Conservation (phyloP, 2,329 filamentous ascomycete genomes). For the Aspergillus pseudoviridinutans region DNA sequence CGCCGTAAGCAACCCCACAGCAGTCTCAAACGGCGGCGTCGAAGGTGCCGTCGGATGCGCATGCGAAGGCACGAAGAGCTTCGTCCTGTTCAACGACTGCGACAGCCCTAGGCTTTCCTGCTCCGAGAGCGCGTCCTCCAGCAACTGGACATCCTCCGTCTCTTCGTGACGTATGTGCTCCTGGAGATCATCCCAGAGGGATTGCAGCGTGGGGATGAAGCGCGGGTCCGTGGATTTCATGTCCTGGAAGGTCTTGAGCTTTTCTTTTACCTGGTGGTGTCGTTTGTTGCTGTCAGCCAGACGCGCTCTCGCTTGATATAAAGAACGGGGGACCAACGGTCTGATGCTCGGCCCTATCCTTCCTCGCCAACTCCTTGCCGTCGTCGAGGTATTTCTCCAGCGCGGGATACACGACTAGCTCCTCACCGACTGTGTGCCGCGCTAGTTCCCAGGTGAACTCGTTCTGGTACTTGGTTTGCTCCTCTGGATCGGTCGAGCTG, state of each 20-base stretch:
- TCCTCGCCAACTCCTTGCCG: slow-evolving; percentile 45
- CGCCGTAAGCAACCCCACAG: slow-evolving; percentile 51
- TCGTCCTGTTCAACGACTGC: slow-evolving; percentile 48
- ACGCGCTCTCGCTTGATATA: neutral
- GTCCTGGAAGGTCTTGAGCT: slow-evolving; percentile 49
- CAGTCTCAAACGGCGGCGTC: slow-evolving; percentile 55
- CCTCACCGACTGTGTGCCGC: slow-evolving; percentile 50
- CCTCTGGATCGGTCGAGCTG: slow-evolving; percentile 39
- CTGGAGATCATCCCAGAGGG: slow-evolving; percentile 41
- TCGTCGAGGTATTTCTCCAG: slow-evolving; percentile 47
- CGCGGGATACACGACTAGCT: slow-evolving; percentile 53
- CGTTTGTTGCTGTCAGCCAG: neutral
- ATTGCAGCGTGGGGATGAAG: slow-evolving; percentile 44
- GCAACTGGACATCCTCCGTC: slow-evolving; percentile 43
- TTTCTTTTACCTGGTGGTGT: slow-evolving; percentile 45
- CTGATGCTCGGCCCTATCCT: slow-evolving; percentile 49
- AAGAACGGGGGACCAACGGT: neutral
- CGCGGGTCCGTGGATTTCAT: slow-evolving; percentile 37
- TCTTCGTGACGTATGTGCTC: slow-evolving; percentile 53
- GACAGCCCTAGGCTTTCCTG: slow-evolving; percentile 38
- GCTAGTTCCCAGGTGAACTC: slow-evolving; percentile 53
- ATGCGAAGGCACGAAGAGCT: slow-evolving; percentile 51
- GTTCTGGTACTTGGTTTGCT: slow-evolving; percentile 47
- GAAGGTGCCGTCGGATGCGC: slow-evolving; percentile 50
- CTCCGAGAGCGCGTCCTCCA: slow-evolving; percentile 42